These are phyloP conservation scores for Gossypium schwendimanii DNA, from an alignment of 441 rosid genomes.

Conservation along the genomic window DNA sequence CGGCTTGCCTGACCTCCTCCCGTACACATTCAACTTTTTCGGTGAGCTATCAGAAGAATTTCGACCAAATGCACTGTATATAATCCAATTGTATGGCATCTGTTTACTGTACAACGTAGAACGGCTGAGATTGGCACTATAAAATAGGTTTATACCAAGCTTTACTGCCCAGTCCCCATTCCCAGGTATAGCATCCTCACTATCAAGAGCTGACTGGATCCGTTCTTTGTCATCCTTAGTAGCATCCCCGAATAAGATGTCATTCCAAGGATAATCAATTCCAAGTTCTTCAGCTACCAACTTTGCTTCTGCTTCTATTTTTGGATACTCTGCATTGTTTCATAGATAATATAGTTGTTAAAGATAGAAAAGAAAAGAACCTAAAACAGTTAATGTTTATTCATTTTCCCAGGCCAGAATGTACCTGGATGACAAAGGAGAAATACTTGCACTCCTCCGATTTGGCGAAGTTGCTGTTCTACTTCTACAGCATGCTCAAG, in stretches of 20 bases:
- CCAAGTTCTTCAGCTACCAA: slow-evolving; percentile 71
- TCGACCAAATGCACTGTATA: slow-evolving; percentile 83
- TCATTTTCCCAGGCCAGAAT: background rate
- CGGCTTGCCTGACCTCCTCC: slow-evolving; percentile 51
- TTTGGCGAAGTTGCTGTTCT: slow-evolving; percentile 64
- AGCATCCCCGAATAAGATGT: slow-evolving; percentile 50
- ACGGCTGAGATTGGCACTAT: slow-evolving; percentile 74
- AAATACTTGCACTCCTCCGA: slow-evolving; percentile 73
- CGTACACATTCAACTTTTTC: slow-evolving; percentile 30
- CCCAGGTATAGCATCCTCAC: slow-evolving; percentile 72
- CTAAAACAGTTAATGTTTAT: background rate
- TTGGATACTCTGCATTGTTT: slow-evolving; percentile 75
- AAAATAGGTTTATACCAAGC: slow-evolving; percentile 83
- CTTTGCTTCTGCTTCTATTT: slow-evolving; percentile 80
- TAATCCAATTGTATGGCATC: slow-evolving; percentile 88
- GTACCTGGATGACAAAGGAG: slow-evolving; percentile 95
- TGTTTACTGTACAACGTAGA: slow-evolving; percentile 89
- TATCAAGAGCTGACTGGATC: slow-evolving; percentile 63
- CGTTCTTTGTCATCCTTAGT: slow-evolving; percentile 63
- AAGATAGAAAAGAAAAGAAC: background rate
- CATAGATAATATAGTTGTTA: slow-evolving; percentile 10
- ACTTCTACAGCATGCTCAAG: slow-evolving; percentile 96
- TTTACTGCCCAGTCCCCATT: slow-evolving; percentile 96
- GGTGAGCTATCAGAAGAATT: slow-evolving; percentile 56
- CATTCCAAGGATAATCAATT: slow-evolving; percentile 50